Conservation (phyloP, 1,284 basidiomycete species). For the Tilletia caries region DNA sequence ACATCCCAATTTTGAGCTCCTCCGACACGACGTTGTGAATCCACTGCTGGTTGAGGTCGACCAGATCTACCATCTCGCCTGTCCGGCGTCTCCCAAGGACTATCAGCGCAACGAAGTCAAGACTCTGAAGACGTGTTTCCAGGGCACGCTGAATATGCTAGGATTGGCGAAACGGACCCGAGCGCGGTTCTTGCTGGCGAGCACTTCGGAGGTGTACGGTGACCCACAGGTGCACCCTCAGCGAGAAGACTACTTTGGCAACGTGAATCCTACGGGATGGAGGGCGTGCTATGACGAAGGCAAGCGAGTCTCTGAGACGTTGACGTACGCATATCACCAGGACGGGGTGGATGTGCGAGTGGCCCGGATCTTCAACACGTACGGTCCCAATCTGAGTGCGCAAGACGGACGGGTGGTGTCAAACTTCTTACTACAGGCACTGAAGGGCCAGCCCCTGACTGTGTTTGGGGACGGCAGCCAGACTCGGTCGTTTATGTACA, state of each 20-base stretch:
- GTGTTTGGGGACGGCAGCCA: slow-evolving; percentile 94
- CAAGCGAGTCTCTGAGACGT: slow-evolving; percentile 43
- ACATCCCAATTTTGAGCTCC: slow-evolving; percentile 96
- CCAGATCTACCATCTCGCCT: slow-evolving; percentile 46
- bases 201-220: slow-evolving; percentile 95
- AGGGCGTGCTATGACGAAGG: slow-evolving; percentile 97
- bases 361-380: slow-evolving; percentile 45
- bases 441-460: slow-evolving; percentile 90
- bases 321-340: slow-evolving; percentile 58
- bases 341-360: slow-evolving; percentile 79
- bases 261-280: slow-evolving; percentile 95
- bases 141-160: slow-evolving; percentile 84
- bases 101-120: slow-evolving; percentile 47
- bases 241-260: slow-evolving; percentile 64
- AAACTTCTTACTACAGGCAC: slow-evolving; percentile 95
- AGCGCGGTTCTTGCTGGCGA: slow-evolving; percentile 90
- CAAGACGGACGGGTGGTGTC: slow-evolving; percentile 94
- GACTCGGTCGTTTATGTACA: slow-evolving; percentile 86
- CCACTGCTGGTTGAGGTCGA: slow-evolving; percentile 41
- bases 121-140: slow-evolving; percentile 87
- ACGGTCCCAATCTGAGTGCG: slow-evolving; percentile 70
- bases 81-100: slow-evolving; percentile 40
- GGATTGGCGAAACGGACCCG: slow-evolving; percentile 96
- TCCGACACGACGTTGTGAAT: slow-evolving; percentile 79
- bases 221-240: slow-evolving; percentile 96